phyloP scores from a whole-genome alignment of 768 basidiomycete genomes.

The Multifurca ochricompacta region DNA sequence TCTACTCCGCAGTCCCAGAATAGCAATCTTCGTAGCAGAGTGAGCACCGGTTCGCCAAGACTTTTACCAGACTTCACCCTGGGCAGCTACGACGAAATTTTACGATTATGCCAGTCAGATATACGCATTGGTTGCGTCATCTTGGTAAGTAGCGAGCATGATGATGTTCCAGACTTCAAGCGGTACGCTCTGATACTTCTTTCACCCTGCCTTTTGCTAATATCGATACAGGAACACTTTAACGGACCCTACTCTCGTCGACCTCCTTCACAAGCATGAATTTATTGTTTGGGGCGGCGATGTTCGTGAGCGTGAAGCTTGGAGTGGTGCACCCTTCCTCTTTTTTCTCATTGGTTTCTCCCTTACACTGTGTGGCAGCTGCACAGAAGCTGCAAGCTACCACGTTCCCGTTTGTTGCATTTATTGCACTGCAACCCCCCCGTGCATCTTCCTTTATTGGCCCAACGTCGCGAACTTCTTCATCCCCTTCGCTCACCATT shows the following conservation, averaged over 20 bases:
- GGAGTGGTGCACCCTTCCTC: constrained; percentile 46
- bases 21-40: constrained; percentile 23
- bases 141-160: constrained; percentile 84
- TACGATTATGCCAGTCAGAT: constrained; percentile 64
- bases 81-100: constrained; percentile 74
- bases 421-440: constrained; percentile 78
- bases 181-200: constrained; percentile 36
- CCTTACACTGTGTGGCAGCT: constrained; percentile 29
- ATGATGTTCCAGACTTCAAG: constrained; percentile 83
- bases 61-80: constrained; percentile 74
- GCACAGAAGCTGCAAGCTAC: constrained; percentile 76
- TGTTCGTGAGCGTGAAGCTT: constrained; percentile 73
- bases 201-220: not conserved
- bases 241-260: constrained; percentile 63
- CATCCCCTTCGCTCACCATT: constrained; percentile 54
- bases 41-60: constrained; percentile 32
- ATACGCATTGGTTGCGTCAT: constrained; percentile 70
- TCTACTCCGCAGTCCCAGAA: constrained; percentile 37
- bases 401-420: constrained; percentile 90
- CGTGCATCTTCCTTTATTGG: constrained; percentile 34
- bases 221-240: constrained; percentile 52
- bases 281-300: constrained; percentile 92
- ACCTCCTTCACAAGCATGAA: constrained; percentile 60
- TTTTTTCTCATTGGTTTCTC: not conserved
- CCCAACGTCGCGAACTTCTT: constrained; percentile 25